A percentile compares a stretch with the other conserved stretches of the same genome.
Evolutionary conservation across 345 rosid genomes (phyloP).

Genomic region (Pseudoturritis turrita): DNA sequence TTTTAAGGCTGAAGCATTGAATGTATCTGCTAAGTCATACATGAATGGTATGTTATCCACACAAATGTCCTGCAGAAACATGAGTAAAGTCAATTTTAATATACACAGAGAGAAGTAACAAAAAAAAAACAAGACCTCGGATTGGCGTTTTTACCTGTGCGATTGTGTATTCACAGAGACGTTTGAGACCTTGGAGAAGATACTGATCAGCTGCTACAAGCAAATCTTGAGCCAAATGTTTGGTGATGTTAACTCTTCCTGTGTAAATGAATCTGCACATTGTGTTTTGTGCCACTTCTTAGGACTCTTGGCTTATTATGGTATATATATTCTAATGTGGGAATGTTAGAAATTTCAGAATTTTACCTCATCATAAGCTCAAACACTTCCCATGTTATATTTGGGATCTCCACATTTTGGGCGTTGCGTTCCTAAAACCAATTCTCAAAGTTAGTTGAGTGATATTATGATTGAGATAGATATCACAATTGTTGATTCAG

Average conservation of each 20-base stretch:
- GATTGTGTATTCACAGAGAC: conserved; percentile 62
- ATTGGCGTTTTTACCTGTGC: conserved; percentile 45
- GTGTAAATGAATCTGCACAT: conserved; percentile 66
- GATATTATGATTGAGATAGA: neutral
- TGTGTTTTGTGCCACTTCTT: neutral
- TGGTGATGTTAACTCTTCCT: conserved; percentile 44
- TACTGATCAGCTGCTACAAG: conserved; percentile 85
- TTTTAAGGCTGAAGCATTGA: conserved; percentile 50
- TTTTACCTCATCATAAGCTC: conserved; percentile 70
- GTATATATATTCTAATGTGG: neutral
- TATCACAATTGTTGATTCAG: neutral
- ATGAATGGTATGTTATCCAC: conserved; percentile 50
- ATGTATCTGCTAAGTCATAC: conserved; percentile 68
- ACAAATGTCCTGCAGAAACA: conserved; percentile 45
- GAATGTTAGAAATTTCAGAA: neutral
- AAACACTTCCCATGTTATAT: conserved; percentile 71
- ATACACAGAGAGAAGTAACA: neutral
- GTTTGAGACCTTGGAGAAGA: conserved; percentile 66
- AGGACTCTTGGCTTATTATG: neutral
- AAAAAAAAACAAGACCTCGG: neutral
- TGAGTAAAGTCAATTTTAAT: neutral
- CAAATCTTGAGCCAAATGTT: conserved; percentile 58
- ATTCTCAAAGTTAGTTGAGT: conserved; percentile 3
- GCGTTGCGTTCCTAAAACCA: conserved; percentile 61
- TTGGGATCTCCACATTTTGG: conserved; percentile 69